A percentile compares a stretch with the other conserved stretches of the same genome.
These are phyloP conservation scores for Hemisphaericaspora nanyangensis DNA, from an alignment of 805 yeast genomes.

Conservation along the genomic window DNA sequence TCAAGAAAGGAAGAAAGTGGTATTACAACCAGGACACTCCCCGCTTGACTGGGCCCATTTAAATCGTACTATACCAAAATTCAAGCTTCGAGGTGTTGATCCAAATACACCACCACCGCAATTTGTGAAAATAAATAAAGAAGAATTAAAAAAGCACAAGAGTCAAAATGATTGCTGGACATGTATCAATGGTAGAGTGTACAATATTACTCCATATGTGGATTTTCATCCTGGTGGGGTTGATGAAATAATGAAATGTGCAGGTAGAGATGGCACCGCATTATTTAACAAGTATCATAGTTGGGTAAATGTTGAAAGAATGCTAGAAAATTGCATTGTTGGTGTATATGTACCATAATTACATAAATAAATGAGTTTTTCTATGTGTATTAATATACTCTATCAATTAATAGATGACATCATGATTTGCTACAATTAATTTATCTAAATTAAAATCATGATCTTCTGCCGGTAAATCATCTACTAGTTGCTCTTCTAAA, in stretches of 20 bases:
- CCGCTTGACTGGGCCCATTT: constrained; percentile 82
- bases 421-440: constrained; percentile 34
- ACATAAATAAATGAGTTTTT: neutral
- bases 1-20: constrained; percentile 46
- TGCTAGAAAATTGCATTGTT: constrained; percentile 73
- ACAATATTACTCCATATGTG: constrained; percentile 80
- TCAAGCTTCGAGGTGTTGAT: constrained; percentile 51
- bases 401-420: constrained; percentile 3
- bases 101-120: constrained; percentile 51
- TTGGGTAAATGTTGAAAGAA: constrained; percentile 80
- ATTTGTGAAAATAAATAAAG: constrained; percentile 47
- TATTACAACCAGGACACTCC: constrained; percentile 73
- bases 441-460: constrained; percentile 64
- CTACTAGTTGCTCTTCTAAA: constrained; percentile 57
- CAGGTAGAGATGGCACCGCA: constrained; percentile 79
- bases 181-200: constrained; percentile 72
- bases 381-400: neutral
- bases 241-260: constrained; percentile 68
- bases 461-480: constrained; percentile 49
- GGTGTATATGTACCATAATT: constrained; percentile 47
- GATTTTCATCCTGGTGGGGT: constrained; percentile 93
- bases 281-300: constrained; percentile 67
- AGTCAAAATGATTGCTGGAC: constrained; percentile 80
- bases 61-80: constrained; percentile 40
- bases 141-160: constrained; percentile 58